Percentiles rank a stretch among this genome's conserved stretches.
These are phyloP conservation scores for Torulaspora indica DNA, from an alignment of 805 yeast genomes.

Conservation along the genomic window DNA sequence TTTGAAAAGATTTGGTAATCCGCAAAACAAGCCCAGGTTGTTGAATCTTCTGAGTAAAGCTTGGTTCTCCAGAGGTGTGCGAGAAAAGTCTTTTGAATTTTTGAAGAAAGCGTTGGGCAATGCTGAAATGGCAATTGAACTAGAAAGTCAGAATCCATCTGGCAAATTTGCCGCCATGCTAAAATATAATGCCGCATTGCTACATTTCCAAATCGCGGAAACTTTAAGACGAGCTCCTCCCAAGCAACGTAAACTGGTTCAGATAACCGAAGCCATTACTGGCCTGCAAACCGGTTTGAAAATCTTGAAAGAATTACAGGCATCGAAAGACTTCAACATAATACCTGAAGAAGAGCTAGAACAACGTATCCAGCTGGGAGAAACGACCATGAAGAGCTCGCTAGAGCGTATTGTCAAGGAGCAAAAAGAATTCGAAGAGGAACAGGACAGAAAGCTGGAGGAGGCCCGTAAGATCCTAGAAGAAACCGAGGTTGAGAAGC, in stretches of 20 bases:
- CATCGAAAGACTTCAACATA: constrained; percentile 53
- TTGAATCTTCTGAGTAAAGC: constrained; percentile 76
- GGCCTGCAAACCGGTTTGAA: constrained; percentile 61
- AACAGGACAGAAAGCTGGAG: constrained; percentile 55
- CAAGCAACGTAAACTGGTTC: constrained; percentile 56
- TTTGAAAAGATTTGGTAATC: constrained; percentile 53
- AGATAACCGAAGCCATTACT: constrained; percentile 50
- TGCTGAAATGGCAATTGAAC: constrained; percentile 51
- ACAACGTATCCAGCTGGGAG: constrained; percentile 83
- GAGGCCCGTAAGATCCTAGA: constrained; percentile 67
- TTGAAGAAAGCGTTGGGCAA: constrained; percentile 59
- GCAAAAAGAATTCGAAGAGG: constrained; percentile 61
- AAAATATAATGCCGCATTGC: constrained; percentile 74
- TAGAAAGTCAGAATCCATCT: constrained; percentile 24
- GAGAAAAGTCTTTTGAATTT: constrained; percentile 59
- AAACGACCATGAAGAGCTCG: constrained; percentile 65
- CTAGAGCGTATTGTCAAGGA: constrained; percentile 65
- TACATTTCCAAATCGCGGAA: constrained; percentile 85
- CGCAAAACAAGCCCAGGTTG: constrained; percentile 59
- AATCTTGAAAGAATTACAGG: constrained; percentile 54
- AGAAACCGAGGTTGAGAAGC: constrained; percentile 49
- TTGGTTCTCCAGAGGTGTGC: constrained; percentile 74
- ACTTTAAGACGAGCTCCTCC: constrained; percentile 58
- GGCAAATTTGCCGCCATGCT: constrained; percentile 42
- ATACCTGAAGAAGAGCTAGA: constrained; percentile 74